Conservation (phyloP, 2,329 filamentous ascomycete genomes). For the Acephala macrosclerotiorum region DNA sequence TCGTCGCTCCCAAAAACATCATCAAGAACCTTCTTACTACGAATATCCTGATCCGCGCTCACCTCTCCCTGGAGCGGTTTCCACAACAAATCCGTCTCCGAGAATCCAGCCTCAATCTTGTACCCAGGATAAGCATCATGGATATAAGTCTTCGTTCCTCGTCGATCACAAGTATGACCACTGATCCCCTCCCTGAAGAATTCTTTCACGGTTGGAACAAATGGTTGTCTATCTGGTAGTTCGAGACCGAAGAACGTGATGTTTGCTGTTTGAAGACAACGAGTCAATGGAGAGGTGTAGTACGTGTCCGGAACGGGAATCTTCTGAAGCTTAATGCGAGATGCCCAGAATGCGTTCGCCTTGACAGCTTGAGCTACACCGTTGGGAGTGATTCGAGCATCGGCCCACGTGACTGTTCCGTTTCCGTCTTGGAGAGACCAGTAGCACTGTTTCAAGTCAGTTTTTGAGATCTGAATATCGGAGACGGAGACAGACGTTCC, state of each 20-base stretch:
- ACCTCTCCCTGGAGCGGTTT: slow-evolving; percentile 51
- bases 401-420: slow-evolving; percentile 66
- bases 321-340: slow-evolving; percentile 57
- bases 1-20: slow-evolving; percentile 62
- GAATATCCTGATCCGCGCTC: slow-evolving; percentile 54
- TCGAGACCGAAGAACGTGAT: slow-evolving; percentile 64
- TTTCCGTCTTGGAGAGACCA: slow-evolving; percentile 72
- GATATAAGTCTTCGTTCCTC: slow-evolving; percentile 63
- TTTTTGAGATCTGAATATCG: not conserved
- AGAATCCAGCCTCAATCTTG: slow-evolving; percentile 66
- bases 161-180: slow-evolving; percentile 72
- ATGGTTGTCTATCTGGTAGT: slow-evolving; percentile 58
- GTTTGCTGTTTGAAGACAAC: slow-evolving; percentile 69
- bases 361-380: slow-evolving; percentile 64
- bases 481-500: slow-evolving; percentile 61
- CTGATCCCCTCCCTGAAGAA: slow-evolving; percentile 70
- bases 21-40: slow-evolving; percentile 59
- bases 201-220: slow-evolving; percentile 69
- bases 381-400: slow-evolving; percentile 65
- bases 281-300: slow-evolving; percentile 69
- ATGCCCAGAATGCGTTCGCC: slow-evolving; percentile 66
- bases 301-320: slow-evolving; percentile 69
- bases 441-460: slow-evolving; percentile 57
- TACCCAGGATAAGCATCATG: slow-evolving; percentile 58
- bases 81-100: slow-evolving; percentile 62